These are phyloP conservation scores for Buxus sempervirens DNA, from an alignment of 164 flowering plant genomes.

Conservation along the genomic window DNA sequence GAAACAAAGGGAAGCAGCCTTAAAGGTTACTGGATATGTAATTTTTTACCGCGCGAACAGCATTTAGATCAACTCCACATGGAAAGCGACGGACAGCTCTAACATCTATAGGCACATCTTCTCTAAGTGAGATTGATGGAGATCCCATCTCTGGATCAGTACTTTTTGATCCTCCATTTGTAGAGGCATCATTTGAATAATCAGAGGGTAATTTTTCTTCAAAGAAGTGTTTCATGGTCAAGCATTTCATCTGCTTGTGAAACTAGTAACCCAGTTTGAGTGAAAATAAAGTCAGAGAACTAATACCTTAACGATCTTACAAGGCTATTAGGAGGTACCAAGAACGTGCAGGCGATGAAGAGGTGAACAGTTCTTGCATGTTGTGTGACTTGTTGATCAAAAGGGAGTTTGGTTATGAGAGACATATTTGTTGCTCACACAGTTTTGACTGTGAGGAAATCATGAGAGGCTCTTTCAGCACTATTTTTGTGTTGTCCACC, in stretches of 20 bases:
- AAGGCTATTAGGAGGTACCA: slow-evolving; percentile 10
- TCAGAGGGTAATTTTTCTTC: slow-evolving; percentile 21
- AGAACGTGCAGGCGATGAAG: slow-evolving; percentile 14
- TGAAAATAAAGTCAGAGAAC: not conserved
- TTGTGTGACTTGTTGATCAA: not conserved
- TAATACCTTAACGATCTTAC: slow-evolving; percentile 1
- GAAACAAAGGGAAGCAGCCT: not conserved
- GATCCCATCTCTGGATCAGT: slow-evolving; percentile 39
- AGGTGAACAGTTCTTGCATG: slow-evolving; percentile 4
- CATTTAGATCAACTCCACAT: slow-evolving; percentile 11
- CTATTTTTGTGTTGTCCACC: slow-evolving; percentile 31
- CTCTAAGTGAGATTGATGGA: slow-evolving; percentile 9
- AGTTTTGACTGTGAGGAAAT: slow-evolving; percentile 6
- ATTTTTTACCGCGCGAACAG: slow-evolving; percentile 31
- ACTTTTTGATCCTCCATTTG: slow-evolving; percentile 11
- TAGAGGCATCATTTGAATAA: slow-evolving; percentile 14
- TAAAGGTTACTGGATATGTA: too few relatives aligned
- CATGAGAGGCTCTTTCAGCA: not conserved
- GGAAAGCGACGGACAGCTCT: not conserved
- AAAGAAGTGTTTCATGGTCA: slow-evolving; percentile 19
- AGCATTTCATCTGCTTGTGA: not conserved
- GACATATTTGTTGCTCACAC: slow-evolving; percentile 15
- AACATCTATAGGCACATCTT: not conserved
- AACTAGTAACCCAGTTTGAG: not conserved
- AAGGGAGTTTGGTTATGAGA: slow-evolving; percentile 1